phyloP scores from a whole-genome alignment of 768 basidiomycete genomes.

The Polyporus arcularius region DNA sequence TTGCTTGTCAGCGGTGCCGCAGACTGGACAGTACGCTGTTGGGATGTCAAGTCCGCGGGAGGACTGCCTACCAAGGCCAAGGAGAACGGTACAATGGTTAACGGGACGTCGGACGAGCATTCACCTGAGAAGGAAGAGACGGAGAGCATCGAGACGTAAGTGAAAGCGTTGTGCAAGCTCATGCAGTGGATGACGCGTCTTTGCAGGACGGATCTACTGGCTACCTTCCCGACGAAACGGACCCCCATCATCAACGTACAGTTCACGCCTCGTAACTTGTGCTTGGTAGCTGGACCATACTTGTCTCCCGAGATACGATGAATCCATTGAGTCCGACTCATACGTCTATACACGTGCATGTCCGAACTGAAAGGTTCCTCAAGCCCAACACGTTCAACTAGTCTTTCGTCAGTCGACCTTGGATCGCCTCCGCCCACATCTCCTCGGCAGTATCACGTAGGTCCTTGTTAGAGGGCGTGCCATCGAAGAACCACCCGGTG shows the following conservation, averaged over 20 bases:
- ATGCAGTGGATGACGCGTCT: slow-evolving; percentile 5
- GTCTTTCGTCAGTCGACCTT: no score
- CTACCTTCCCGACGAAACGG: slow-evolving; percentile 94
- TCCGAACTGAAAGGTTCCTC: no score
- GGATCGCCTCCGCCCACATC: no score
- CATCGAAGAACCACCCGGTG: no score
- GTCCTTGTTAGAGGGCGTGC: no score
- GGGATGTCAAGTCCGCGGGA: slow-evolving; percentile 88
- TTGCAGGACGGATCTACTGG: slow-evolving; percentile 76
- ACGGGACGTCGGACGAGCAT: slow-evolving; percentile 35
- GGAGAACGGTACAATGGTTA: slow-evolving; percentile 51
- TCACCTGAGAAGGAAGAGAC: slow-evolving; percentile 21
- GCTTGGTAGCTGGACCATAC: slow-evolving; percentile 81
- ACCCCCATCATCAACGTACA: slow-evolving; percentile 92
- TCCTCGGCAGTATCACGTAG: no score
- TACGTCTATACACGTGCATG: neutral
- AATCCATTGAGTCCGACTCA: slow-evolving; percentile 1
- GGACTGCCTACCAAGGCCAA: slow-evolving; percentile 57
- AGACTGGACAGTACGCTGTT: slow-evolving; percentile 97
- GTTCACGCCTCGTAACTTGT: slow-evolving; percentile 93
- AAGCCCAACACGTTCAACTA: no score
- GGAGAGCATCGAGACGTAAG: slow-evolving; percentile 73
- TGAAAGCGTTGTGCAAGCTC: slow-evolving; percentile 12
- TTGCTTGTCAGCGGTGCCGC: slow-evolving; percentile 88
- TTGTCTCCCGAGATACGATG: slow-evolving; percentile 59